These are phyloP conservation scores for Septoria petroselini DNA, from an alignment of 2,329 filamentous ascomycete species.

Conservation along the genomic window DNA sequence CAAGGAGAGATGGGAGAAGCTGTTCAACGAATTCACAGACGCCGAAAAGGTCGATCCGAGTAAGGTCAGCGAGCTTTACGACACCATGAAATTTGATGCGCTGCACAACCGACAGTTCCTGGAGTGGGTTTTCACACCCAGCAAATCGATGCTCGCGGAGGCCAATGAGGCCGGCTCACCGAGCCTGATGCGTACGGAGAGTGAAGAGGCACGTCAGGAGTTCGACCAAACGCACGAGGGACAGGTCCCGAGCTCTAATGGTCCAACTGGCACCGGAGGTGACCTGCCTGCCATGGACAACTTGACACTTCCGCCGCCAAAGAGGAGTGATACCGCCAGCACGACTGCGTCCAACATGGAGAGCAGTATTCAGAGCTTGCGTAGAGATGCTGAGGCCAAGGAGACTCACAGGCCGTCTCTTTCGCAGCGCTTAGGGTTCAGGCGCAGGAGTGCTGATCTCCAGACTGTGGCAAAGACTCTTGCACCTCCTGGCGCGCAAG, in stretches of 20 bases:
- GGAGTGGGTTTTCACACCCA: slow-evolving; percentile 95
- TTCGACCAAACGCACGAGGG: slow-evolving; percentile 36
- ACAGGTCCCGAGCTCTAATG: slow-evolving; percentile 23
- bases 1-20: slow-evolving; percentile 95
- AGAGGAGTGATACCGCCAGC: slow-evolving; percentile 26
- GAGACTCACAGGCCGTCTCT: slow-evolving; percentile 32
- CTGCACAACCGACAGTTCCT: slow-evolving; percentile 94
- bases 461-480: slow-evolving; percentile 22
- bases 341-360: slow-evolving; percentile 21
- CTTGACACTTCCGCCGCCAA: slow-evolving; percentile 24
- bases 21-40: slow-evolving; percentile 95
- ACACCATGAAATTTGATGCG: slow-evolving; percentile 99
- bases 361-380: slow-evolving; percentile 7
- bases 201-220: slow-evolving; percentile 34
- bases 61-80: slow-evolving; percentile 97
- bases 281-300: slow-evolving; percentile 15
- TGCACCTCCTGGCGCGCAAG: slow-evolving; percentile 2
- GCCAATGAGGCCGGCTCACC: slow-evolving; percentile 32
- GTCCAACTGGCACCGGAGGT: slow-evolving; percentile 2
- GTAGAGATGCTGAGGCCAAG: slow-evolving; percentile 6
- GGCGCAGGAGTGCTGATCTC: slow-evolving; percentile 50
- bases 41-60: slow-evolving; percentile 97
- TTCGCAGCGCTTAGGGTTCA: slow-evolving; percentile 52
- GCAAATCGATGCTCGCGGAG: slow-evolving; percentile 72
- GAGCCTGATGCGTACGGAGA: slow-evolving; percentile 34